Evolutionary conservation across 352 stramenopile species (phyloP).

Genomic region (Phytophthora macrochlamydospora): DNA sequence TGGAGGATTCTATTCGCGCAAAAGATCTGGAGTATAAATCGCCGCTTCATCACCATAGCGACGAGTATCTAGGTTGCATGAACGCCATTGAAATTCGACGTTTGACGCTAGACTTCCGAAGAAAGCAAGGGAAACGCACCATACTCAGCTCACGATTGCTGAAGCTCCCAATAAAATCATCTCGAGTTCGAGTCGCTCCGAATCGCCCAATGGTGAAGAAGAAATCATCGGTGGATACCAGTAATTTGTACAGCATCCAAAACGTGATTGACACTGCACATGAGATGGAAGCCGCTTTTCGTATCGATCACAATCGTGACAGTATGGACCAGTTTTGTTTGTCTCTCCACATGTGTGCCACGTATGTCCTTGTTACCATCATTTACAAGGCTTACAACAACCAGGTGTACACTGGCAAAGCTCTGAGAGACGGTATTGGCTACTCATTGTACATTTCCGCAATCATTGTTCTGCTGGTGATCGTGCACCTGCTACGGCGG

Average conservation of each 20-base stretch:
- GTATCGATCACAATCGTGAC: slow-evolving; percentile 50
- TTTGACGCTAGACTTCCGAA: slow-evolving; percentile 54
- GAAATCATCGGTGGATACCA: neutral
- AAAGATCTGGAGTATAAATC: slow-evolving; percentile 40
- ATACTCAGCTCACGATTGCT: neutral
- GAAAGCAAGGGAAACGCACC: slow-evolving; percentile 23
- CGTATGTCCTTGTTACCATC: slow-evolving; percentile 43
- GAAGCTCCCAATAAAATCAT: slow-evolving; percentile 3
- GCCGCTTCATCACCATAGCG: slow-evolving; percentile 46
- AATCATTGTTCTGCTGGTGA: slow-evolving; percentile 25
- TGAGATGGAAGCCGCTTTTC: slow-evolving; percentile 67
- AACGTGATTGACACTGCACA: slow-evolving; percentile 45
- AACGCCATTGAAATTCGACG: slow-evolving; percentile 62
- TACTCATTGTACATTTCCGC: slow-evolving; percentile 46
- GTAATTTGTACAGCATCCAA: slow-evolving; percentile 27
- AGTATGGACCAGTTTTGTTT: slow-evolving; percentile 59
- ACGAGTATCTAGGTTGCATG: slow-evolving; percentile 68
- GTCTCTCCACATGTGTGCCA: slow-evolving; percentile 38
- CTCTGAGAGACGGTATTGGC: slow-evolving; percentile 20
- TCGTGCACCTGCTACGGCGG: slow-evolving; percentile 36
- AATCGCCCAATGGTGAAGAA: neutral
- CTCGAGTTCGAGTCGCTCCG: slow-evolving; percentile 12
- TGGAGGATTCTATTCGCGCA: slow-evolving; percentile 60
- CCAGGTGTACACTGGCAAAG: slow-evolving; percentile 17
- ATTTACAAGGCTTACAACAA: slow-evolving; percentile 48